Evolutionary conservation across 805 yeast species (phyloP).

Genomic region (Candida loeiensis): DNA sequence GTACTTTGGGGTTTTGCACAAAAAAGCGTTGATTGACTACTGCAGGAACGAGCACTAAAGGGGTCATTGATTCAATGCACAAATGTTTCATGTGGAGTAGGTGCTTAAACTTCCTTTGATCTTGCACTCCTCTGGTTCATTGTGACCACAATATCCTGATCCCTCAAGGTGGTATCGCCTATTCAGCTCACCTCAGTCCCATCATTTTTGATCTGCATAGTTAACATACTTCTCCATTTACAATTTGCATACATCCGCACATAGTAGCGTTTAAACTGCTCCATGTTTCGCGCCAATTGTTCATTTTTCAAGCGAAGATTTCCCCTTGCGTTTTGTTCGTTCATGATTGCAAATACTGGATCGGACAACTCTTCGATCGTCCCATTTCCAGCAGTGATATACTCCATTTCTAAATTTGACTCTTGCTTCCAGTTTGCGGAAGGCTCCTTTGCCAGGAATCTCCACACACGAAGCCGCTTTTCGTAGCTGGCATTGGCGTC

Average conservation of each 20-base stretch:
- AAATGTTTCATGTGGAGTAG: neutral
- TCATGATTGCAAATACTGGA: neutral
- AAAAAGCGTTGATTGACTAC: constrained; percentile 49
- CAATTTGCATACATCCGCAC: constrained; percentile 6
- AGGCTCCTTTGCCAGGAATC: neutral
- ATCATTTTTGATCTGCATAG: neutral
- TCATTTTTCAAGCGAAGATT: neutral
- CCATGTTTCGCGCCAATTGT: neutral
- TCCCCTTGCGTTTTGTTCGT: neutral
- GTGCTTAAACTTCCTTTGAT: neutral
- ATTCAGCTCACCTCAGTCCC: too few species aligned
- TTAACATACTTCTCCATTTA: neutral
- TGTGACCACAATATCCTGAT: too few species aligned
- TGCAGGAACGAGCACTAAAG: constrained; percentile 12
- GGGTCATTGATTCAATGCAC: too few species aligned
- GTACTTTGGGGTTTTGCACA: constrained; percentile 51
- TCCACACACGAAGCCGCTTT: neutral
- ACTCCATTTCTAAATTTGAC: neutral
- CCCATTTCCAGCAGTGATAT: constrained; percentile 1
- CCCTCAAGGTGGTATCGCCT: too few species aligned
- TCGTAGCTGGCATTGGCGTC: constrained; percentile 12
- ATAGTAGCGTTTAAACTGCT: constrained; percentile 3
- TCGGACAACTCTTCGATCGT: neutral
- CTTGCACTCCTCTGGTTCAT: too few species aligned
- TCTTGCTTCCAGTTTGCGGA: constrained; percentile 1